Evolutionary conservation across 495 filamentous ascomycete genomes (phyloP).

Genomic region (Entonaema liquescens): DNA sequence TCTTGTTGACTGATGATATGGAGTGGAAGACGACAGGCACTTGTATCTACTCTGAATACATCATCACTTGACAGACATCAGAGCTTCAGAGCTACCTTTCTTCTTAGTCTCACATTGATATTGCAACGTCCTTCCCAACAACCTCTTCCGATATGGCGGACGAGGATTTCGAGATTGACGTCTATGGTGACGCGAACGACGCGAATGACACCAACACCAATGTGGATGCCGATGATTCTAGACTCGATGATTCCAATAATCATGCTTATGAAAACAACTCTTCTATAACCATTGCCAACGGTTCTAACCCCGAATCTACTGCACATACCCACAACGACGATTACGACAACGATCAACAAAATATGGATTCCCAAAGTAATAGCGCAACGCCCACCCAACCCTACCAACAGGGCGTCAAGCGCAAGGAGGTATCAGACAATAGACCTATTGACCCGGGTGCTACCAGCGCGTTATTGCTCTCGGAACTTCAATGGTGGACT

Average conservation of each 20-base stretch:
- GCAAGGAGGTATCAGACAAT: constrained; percentile 78
- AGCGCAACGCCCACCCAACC: constrained; percentile 51
- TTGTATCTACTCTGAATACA: constrained; percentile 51
- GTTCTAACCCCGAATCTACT: constrained; percentile 47
- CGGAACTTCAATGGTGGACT: constrained; percentile 94
- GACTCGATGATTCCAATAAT: constrained; percentile 55
- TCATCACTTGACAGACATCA: constrained; percentile 39
- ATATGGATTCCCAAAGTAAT: constrained; percentile 54
- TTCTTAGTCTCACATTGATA: constrained; percentile 44
- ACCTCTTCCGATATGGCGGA: constrained; percentile 72
- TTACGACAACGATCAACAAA: constrained; percentile 51
- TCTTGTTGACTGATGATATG: constrained; percentile 47
- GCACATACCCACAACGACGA: constrained; percentile 39
- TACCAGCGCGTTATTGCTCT: constrained; percentile 81
- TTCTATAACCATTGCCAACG: constrained; percentile 50
- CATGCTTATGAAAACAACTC: constrained; percentile 50
- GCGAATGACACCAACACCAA: constrained; percentile 56
- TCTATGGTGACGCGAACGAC: constrained; percentile 81
- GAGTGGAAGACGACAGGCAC: constrained; percentile 46
- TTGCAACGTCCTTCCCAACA: constrained; percentile 36
- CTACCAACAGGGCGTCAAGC: constrained; percentile 76
- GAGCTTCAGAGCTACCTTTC: constrained; percentile 27
- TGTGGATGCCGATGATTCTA: constrained; percentile 55
- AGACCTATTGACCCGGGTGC: constrained; percentile 82
- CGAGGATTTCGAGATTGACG: constrained; percentile 98